A percentile compares a stretch with the other conserved stretches of the same genome.
Conservation (phyloP, 306 rosid genomes). For the Prunus mume region DNA sequence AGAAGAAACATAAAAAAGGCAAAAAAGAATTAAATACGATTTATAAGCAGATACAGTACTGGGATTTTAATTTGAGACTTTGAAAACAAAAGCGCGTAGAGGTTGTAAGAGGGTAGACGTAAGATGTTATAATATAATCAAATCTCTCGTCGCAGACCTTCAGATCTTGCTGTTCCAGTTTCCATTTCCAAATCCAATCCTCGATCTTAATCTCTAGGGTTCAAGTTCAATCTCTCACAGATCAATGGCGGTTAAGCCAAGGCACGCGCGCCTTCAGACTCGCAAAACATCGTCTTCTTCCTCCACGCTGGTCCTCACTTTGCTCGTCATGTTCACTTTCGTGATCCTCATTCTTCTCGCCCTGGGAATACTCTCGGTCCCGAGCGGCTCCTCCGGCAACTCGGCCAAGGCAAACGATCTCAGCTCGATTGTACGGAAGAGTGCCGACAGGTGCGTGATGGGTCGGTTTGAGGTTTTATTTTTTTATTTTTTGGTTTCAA, state of each 20-base stretch:
- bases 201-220: conserved; percentile 9
- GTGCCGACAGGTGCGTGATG: conserved; percentile 33
- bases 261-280: conserved; percentile 54
- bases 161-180: conserved; percentile 2
- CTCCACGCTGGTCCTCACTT: conserved; percentile 53
- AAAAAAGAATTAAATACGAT: background rate
- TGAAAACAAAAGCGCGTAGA: conserved; percentile 9
- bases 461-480: background rate
- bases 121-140: background rate
- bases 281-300: conserved; percentile 55
- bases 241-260: conserved; percentile 58
- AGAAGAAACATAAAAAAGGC: background rate
- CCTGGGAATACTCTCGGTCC: conserved; percentile 86
- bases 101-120: background rate
- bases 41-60: background rate
- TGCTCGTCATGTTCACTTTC: conserved; percentile 71
- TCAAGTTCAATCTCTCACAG: background rate
- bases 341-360: conserved; percentile 80
- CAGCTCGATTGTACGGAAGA: conserved; percentile 61
- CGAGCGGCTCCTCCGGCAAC: conserved; percentile 47
- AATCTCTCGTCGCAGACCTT: background rate
- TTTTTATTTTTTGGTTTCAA: background rate
- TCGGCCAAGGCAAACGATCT: conserved; percentile 78
- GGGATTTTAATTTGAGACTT: background rate
- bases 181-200: background rate